Conservation (phyloP, 495 filamentous ascomycete genomes). For the Pseudomonodictys pantanalensis region DNA sequence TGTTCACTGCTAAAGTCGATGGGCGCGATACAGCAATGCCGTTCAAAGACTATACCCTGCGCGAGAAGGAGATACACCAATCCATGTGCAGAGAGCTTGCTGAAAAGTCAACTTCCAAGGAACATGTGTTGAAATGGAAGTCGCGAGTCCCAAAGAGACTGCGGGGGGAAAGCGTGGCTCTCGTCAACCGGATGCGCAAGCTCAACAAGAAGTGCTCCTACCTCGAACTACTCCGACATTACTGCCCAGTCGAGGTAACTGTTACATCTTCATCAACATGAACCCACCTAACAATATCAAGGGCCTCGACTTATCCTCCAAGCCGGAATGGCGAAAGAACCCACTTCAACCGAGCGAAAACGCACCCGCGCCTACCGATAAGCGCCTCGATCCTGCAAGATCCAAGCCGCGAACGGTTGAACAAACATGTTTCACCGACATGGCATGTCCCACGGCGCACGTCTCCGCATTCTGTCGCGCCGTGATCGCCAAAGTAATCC, state of each 20-base stretch:
- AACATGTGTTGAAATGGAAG: conserved; percentile 24
- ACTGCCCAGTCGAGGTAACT: conserved; percentile 64
- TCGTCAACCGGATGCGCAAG: conserved; percentile 67
- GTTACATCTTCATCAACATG: not conserved
- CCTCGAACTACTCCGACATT: conserved; percentile 67
- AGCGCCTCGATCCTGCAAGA: conserved; percentile 6
- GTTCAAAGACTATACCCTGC: conserved; percentile 76
- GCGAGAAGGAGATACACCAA: conserved; percentile 76
- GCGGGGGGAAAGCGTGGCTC: conserved; percentile 54
- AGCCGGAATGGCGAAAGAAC: conserved; percentile 29
- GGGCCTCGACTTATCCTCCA: conserved; percentile 27
- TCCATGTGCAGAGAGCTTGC: not conserved
- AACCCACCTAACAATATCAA: conserved; percentile 20
- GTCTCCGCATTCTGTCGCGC: conserved; percentile 89
- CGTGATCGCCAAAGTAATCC: conserved; percentile 70
- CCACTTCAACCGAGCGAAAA: conserved; percentile 21
- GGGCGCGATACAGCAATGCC: conserved; percentile 61
- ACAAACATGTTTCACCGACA: conserved; percentile 54
- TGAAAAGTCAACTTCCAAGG: conserved; percentile 3
- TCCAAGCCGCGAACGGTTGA: conserved; percentile 10
- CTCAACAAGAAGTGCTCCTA: conserved; percentile 76
- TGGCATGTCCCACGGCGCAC: conserved; percentile 65
- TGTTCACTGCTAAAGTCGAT: conserved; percentile 71
- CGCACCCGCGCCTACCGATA: conserved; percentile 15
- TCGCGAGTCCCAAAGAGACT: conserved; percentile 69